Percentiles rank a stretch among this genome's conserved stretches.
Conservation (phyloP, 345 rosid species). For the Salix purpurea region DNA sequence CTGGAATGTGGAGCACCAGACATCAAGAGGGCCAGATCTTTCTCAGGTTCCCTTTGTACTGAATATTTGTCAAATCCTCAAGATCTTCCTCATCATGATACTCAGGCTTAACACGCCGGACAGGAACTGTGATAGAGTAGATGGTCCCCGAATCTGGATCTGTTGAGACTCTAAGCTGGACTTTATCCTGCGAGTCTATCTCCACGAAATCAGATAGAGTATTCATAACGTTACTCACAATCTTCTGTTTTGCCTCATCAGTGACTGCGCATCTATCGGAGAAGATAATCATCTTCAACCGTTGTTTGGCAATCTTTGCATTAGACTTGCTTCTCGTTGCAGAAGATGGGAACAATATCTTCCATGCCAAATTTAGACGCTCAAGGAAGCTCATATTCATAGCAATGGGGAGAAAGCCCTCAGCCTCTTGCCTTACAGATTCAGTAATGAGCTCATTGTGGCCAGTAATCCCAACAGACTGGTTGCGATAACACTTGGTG, state of each 20-base stretch:
- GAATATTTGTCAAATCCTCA: conserved; percentile 63
- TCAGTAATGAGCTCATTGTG: conserved; percentile 48
- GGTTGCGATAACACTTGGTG: no score
- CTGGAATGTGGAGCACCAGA: conserved; percentile 76
- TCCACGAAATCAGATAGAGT: conserved; percentile 83
- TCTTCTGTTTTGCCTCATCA: conserved; percentile 82
- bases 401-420: conserved; percentile 64
- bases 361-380: conserved; percentile 86
- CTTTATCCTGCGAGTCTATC: conserved; percentile 92
- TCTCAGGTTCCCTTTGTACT: conserved; percentile 65
- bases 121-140: conserved; percentile 88
- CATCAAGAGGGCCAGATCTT: conserved; percentile 70
- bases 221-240: conserved; percentile 69
- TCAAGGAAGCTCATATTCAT: conserved; percentile 79
- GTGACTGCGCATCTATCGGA: conserved; percentile 91
- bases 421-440: conserved; percentile 54
- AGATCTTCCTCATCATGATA: conserved; percentile 59
- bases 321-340: conserved; percentile 69
- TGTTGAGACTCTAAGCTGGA: conserved; percentile 78
- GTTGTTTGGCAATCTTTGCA: conserved; percentile 89
- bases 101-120: conserved; percentile 77
- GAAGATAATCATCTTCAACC: conserved; percentile 94
- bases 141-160: conserved; percentile 86
- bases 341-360: conserved; percentile 76
- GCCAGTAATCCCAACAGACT: conserved; percentile 38